Evolutionary conservation across 2,329 filamentous ascomycete genomes (phyloP), one percentile per base, ranked within the genome.

Genomic region (Acephala macrosclerotiorum): DNA sequence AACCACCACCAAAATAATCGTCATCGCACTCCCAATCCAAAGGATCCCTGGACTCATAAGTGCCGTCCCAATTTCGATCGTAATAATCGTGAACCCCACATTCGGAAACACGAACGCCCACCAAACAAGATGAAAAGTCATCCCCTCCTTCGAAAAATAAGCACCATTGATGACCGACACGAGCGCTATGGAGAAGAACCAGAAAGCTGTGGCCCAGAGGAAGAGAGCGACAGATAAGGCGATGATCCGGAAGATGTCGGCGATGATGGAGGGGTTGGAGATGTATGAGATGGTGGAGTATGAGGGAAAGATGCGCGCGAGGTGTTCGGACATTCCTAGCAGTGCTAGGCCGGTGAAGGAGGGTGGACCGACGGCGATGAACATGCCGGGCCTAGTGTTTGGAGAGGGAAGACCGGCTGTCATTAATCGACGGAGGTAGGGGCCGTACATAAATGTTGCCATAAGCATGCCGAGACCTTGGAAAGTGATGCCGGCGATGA

Each of bases 361-460:
- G 0, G 90, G 89, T 1, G 91, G 89, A 0, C 91, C 91, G n/a
- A 92, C 90, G 66, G 88, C 89, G 80, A 93, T 92, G 80, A 91
- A 93, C 75, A 93, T 85, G 0, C 87, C 90, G 0, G 90, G 88
- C 59, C 90, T 81, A 67, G 90, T 87, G 72, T 91, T 87, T 8
- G 85, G 81, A 69, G 81, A 77, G 0, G 90, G 90, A 18, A 92
- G 82, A 1, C 90, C 86, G 71, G 66, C 55, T 0, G 68, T 70
- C 60, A 93, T 90, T n/a, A 93, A 81, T 5, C 91, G 85, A 49
- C 87, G 88, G 63, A 92, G 85, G 82, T 91, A 92, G 75, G 90
- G 86, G 0, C 89, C 82, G 73, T 92, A 92, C 88, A 93, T 91
- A 78, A 91, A 84, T 61, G 89, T 82, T 3, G 89, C 85, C n/a